phyloP scores from a whole-genome alignment of 805 yeast species.

The Teunomyces cretensis region DNA sequence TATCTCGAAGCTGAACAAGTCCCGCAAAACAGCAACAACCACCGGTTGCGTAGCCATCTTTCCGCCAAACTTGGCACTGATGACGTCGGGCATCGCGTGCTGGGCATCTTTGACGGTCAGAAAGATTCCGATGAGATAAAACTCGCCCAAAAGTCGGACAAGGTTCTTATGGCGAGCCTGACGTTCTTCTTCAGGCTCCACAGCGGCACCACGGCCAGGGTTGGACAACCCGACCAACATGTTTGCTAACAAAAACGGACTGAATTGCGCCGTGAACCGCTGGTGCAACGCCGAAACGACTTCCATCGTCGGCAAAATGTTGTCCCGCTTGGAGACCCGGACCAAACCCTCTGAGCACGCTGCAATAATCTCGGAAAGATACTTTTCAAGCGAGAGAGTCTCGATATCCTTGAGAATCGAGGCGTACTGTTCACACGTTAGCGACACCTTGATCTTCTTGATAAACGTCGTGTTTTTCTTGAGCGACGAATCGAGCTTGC shows the following conservation, averaged over 20 bases:
- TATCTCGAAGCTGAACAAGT: constrained; percentile 27
- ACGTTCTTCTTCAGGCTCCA: constrained; percentile 41
- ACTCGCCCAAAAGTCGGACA: constrained; percentile 55
- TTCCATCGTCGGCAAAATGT: constrained; percentile 62
- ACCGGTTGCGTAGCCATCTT: constrained; percentile 33
- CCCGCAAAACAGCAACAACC: constrained; percentile 41
- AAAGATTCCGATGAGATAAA: constrained; percentile 58
- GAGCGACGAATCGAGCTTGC: constrained; percentile 66
- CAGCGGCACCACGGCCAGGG: constrained; percentile 14
- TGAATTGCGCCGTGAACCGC: constrained; percentile 57
- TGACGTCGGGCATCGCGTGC: constrained; percentile 44
- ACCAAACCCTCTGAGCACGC: constrained; percentile 63
- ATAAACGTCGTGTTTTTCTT: constrained; percentile 82
- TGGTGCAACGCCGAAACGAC: constrained; percentile 75
- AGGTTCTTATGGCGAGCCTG: constrained; percentile 45
- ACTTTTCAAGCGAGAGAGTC: constrained; percentile 67
- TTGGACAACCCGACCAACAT: constrained; percentile 42
- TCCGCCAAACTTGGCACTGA: constrained; percentile 26
- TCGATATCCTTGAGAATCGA: constrained; percentile 59
- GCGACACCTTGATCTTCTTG: constrained; percentile 59
- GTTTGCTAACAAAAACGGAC: constrained; percentile 35
- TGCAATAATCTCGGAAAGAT: constrained; percentile 64
- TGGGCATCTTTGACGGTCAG: constrained; percentile 42
- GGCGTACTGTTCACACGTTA: constrained; percentile 50
- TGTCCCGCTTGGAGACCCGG: constrained; percentile 53